Conservation (phyloP, 257 asterid species). For the Solanum sejunctum region DNA sequence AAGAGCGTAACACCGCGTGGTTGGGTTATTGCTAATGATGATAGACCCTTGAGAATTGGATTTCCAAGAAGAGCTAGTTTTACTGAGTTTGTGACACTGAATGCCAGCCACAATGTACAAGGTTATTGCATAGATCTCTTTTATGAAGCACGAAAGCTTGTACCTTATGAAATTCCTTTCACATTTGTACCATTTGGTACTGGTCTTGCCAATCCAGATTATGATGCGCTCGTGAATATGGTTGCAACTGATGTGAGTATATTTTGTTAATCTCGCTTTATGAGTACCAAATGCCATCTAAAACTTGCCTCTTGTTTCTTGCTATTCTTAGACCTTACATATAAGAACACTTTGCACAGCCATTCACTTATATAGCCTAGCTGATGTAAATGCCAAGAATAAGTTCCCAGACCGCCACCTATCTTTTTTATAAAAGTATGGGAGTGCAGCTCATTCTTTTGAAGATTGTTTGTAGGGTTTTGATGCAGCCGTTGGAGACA, state of each 20-base stretch:
- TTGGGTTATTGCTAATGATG: slow-evolving; percentile 16
- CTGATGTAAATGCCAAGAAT: neutral
- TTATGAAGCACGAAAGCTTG: slow-evolving; percentile 10
- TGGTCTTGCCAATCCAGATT: slow-evolving; percentile 18
- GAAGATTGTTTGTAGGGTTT: slow-evolving; percentile 5
- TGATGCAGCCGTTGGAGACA: slow-evolving; percentile 27
- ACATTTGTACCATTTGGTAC: slow-evolving; percentile 15
- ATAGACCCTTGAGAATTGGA: slow-evolving; percentile 16
- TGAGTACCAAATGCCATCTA: neutral
- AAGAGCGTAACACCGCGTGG: slow-evolving; percentile 23
- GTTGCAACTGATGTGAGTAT: slow-evolving; percentile 26
- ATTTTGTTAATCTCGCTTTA: neutral
- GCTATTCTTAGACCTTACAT: neutral
- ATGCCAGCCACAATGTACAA: slow-evolving; percentile 8
- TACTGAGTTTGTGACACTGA: slow-evolving; percentile 15
- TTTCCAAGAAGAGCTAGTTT: slow-evolving; percentile 22
- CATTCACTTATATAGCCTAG: neutral
- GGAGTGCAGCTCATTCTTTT: neutral
- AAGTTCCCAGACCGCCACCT: neutral
- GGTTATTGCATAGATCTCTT: slow-evolving; percentile 30
- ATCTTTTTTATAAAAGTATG: neutral
- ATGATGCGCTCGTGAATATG: slow-evolving; percentile 14
- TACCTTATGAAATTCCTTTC: slow-evolving; percentile 21
- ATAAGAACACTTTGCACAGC: neutral
- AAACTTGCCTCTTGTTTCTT: neutral